Base-by-base conservation (phyloP, 2,329 filamentous ascomycete genomes). In the Colletotrichum tamarilloi region DNA sequence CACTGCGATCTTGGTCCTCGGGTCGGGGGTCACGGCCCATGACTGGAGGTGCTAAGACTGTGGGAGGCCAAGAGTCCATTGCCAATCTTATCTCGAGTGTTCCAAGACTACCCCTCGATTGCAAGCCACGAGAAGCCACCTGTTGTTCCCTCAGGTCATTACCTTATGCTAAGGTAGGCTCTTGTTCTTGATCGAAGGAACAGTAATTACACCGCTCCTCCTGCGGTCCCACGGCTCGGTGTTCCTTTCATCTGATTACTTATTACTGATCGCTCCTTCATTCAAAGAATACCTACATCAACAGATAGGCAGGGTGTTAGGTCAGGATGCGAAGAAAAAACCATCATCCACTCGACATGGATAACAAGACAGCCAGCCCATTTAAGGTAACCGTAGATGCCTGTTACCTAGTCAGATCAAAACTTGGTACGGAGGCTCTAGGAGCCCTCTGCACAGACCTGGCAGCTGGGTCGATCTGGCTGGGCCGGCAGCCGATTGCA, bases 381-480 rank as follows among this genome's bases (percentile, higher is more conserved):
- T 22, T 4, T 26, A 26, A 26, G 26, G 26, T 22, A 42, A 6
- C 38, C 14, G 38, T 42, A 42, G 16, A 42, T 42, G 38, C 16
- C 38, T 35, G 11, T 35, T 12, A n/a, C n/a, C n/a, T n/a, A 35
- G 32, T 35, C 32, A 35, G 12, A 11, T 12, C 11, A 35, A 35
- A 35, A 35, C 32, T 35, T 12, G 9, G 38, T 42, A 19, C 16
- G 16, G 14, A 42, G 14, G 14, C 14, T 42, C 38, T 16, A 38
- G 9, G 62, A 28, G 7, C 46, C 46, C 26, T 22, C 24, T 63
- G 69, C 59, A 69, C 53, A 60, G 66, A 72, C 66, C 66, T 63
- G 30, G 28, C 53, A 72, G 22, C 32, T 49, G 46, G 65, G 49
- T 52, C 64, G 68, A 68, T 62, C 57, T 58, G 68, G 53, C 64